Evolutionary conservation across 768 basidiomycete genomes (phyloP).

Genomic region (Amanita fuliginea): DNA sequence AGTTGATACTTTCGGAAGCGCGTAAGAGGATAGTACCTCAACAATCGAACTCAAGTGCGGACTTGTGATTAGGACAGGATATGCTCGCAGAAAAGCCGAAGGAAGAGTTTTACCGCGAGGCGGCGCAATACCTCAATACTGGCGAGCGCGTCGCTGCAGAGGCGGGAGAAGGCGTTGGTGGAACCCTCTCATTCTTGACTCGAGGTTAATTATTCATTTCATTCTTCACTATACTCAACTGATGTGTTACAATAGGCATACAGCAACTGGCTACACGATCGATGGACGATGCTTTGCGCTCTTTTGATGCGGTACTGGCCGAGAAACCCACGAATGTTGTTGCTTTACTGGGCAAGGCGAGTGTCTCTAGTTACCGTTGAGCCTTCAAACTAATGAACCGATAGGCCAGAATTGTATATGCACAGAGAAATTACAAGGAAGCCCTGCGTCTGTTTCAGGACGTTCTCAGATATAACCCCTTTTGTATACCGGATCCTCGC

Average conservation of each 20-base stretch:
- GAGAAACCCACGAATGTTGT: conserved; percentile 80
- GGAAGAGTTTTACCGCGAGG: conserved; percentile 58
- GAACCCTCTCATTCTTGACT: conserved; percentile 50
- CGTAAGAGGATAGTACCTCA: conserved; percentile 37
- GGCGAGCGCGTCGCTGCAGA: conserved; percentile 45
- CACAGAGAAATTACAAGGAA: conserved; percentile 62
- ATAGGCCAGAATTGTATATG: conserved; percentile 79
- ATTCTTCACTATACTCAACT: neutral
- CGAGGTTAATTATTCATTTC: conserved; percentile 35
- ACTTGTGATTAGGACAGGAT: conserved; percentile 44
- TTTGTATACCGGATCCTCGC: conserved; percentile 83
- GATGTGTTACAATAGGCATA: conserved; percentile 40
- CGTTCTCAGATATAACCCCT: conserved; percentile 66
- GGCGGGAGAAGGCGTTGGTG: conserved; percentile 46
- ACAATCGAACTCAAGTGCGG: neutral
- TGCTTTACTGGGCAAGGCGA: conserved; percentile 78
- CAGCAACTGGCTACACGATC: conserved; percentile 71
- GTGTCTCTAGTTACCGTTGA: conserved; percentile 2
- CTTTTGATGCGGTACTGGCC: conserved; percentile 71
- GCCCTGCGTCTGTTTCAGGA: conserved; percentile 83
- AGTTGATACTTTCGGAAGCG: conserved; percentile 58
- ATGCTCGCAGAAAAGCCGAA: conserved; percentile 51
- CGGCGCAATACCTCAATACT: conserved; percentile 56
- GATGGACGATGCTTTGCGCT: conserved; percentile 71
- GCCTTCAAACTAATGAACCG: conserved; percentile 4